Base-by-base conservation (phyloP, 2,329 filamentous ascomycete genomes). In the Echinosphaeria canescens region DNA sequence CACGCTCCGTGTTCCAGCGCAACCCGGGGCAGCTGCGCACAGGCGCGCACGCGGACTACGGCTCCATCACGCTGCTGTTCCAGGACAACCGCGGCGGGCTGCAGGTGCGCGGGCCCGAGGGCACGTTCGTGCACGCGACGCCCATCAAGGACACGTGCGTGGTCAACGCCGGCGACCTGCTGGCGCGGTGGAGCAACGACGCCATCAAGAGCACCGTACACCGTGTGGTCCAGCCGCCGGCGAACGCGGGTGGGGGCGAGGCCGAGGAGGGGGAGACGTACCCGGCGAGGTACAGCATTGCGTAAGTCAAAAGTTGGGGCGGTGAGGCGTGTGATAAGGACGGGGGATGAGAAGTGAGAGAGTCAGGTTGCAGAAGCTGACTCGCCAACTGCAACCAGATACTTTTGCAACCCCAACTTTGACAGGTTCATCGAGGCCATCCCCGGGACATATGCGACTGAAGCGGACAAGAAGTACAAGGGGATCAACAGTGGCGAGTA, bases 191-290 rank as follows among this genome's bases (percentile, higher is more conserved):
- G 84, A 80, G 75, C 34, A 93, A 93, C 42, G 80, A 90, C 41
- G 75, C 66, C 4, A 91, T 93, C 51, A 82, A 76, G 52, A 85
- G 76, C 42, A 93, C 84, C 4, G 67, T 82, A 32, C 84, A 93
- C 48, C 69, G 82, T 9, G 84, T 93, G 1, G 78, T 93, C 5
- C 78, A 92, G 50, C 84, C 84, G 2, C 76, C 79, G 1, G 53
- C 56, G 11, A 59, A 57, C 4, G 30, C 28, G 5, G n/a, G n/a
- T n/a, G n/a, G n/a, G n/a, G n/a, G n/a, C n/a, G n/a, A n/a, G n/a
- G 16, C 19, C 6, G 30, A 13, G 11, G 54, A 51, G 3, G 51
- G 50, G 6, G 59, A 58, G 11, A 50, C 55, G 22, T 74, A 90
- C 45, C 80, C 81, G 2, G 59, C 80, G 1, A 59, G 76, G 22